Percentiles rank a stretch among this genome's conserved stretches.
Conservation (phyloP, 768 basidiomycete genomes). For the Naganishia onofrii region DNA sequence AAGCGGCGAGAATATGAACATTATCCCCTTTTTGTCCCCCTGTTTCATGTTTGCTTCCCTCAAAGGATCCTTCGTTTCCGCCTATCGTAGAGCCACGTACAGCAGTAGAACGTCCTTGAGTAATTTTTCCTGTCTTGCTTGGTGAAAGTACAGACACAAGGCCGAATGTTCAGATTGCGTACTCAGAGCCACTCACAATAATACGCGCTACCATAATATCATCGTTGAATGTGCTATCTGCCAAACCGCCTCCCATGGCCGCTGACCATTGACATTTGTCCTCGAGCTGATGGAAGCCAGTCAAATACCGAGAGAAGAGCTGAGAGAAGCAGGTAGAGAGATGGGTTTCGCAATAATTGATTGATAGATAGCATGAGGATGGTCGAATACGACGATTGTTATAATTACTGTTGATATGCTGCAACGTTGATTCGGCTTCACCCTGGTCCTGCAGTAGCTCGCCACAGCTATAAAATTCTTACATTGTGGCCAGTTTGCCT, state of each 20-base stretch:
- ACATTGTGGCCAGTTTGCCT: no score
- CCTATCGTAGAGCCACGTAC: not conserved
- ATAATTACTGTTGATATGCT: not conserved
- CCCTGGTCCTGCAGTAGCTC: no score
- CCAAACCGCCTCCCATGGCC: no score
- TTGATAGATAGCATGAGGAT: not conserved
- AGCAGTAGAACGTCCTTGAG: not conserved
- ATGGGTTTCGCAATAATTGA: constrained; percentile 1
- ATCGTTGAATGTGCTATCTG: no score
- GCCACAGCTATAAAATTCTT: no score
- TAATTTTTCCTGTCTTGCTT: not conserved
- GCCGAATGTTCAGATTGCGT: no score
- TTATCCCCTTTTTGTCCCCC: not conserved
- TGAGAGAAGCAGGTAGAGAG: not conserved
- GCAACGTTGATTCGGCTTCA: no score
- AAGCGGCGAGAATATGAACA: not conserved
- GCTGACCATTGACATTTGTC: no score
- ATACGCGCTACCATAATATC: no score
- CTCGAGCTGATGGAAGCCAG: constrained; percentile 19
- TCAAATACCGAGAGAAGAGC: not conserved
- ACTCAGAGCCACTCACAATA: no score
- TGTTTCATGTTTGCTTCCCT: constrained; percentile 3
- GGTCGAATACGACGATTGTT: not conserved
- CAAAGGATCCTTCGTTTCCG: not conserved
- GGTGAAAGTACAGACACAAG: no score